Conservation (phyloP, 1,139 yeast species). For the Candida mesenterica region DNA sequence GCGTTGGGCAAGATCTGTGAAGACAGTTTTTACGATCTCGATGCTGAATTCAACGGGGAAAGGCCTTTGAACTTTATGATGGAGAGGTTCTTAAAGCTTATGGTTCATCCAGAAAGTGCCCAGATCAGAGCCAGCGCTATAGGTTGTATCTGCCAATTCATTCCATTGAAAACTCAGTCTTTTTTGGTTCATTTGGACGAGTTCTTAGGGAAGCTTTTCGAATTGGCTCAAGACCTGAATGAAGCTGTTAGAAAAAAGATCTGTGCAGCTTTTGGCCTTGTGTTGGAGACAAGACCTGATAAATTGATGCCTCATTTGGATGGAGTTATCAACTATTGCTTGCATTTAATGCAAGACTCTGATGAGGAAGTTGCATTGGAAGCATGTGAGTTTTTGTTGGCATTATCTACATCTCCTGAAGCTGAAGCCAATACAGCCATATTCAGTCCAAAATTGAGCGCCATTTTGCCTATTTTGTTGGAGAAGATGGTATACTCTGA, state of each 20-base stretch:
- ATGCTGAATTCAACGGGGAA: slow-evolving; percentile 61
- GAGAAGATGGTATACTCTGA: slow-evolving; percentile 87
- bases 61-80: slow-evolving; percentile 69
- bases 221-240: slow-evolving; percentile 57
- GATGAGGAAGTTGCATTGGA: slow-evolving; percentile 81
- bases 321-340: slow-evolving; percentile 81
- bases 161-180: slow-evolving; percentile 65
- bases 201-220: slow-evolving; percentile 62
- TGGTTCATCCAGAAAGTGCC: slow-evolving; percentile 35
- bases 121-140: slow-evolving; percentile 63
- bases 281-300: slow-evolving; percentile 79
- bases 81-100: slow-evolving; percentile 58
- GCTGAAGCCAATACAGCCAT: slow-evolving; percentile 49
- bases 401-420: slow-evolving; percentile 57
- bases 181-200: slow-evolving; percentile 64
- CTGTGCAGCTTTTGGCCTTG: slow-evolving; percentile 72
- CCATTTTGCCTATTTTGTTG: slow-evolving; percentile 71
- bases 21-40: slow-evolving; percentile 62
- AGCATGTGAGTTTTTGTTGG: slow-evolving; percentile 88
- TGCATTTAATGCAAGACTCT: slow-evolving; percentile 70
- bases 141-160: slow-evolving; percentile 74
- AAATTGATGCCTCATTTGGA: slow-evolving; percentile 74
- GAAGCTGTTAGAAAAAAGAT: slow-evolving; percentile 68
- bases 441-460: slow-evolving; percentile 55
- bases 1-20: slow-evolving; percentile 88